Percentiles rank a stretch among this genome's conserved stretches.
Conservation (phyloP, 2,329 filamentous ascomycete genomes). For the Talaromyces sp. region DNA sequence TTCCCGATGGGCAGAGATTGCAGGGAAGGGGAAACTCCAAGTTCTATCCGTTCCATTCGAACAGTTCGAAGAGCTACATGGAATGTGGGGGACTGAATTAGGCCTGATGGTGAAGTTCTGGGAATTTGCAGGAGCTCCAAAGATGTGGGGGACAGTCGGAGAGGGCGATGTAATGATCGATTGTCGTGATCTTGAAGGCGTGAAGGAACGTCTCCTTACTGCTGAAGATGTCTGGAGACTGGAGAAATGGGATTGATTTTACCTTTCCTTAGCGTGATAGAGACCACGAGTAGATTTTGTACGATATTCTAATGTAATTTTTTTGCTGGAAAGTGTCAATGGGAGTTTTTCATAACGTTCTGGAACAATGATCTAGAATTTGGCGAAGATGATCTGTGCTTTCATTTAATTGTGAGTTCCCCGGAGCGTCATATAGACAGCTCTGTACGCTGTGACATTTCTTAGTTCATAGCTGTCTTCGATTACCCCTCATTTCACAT, state of each 20-base stretch:
- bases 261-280: background rate
- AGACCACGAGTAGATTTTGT: background rate
- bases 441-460: background rate
- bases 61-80: conserved; percentile 7
- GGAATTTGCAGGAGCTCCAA: conserved; percentile 10
- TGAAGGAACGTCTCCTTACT: background rate
- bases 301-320: background rate
- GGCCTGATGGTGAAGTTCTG: conserved; percentile 14
- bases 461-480: background rate
- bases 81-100: conserved; percentile 9
- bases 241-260: conserved; percentile 5
- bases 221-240: conserved; percentile 4
- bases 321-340: background rate
- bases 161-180: conserved; percentile 11
- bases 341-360: too few relatives aligned
- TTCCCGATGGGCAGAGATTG: conserved; percentile 3
- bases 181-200: conserved; percentile 5
- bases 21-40: conserved; percentile 5
- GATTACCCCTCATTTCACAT: background rate
- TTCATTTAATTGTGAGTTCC: background rate
- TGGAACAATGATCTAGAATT: background rate
- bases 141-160: conserved; percentile 7
- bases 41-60: conserved; percentile 10
- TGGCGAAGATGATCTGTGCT: background rate
- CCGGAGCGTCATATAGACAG: background rate